phyloP scores from a whole-genome alignment of 2,329 filamentous ascomycete genomes.

The Colletotrichum shisoi region DNA sequence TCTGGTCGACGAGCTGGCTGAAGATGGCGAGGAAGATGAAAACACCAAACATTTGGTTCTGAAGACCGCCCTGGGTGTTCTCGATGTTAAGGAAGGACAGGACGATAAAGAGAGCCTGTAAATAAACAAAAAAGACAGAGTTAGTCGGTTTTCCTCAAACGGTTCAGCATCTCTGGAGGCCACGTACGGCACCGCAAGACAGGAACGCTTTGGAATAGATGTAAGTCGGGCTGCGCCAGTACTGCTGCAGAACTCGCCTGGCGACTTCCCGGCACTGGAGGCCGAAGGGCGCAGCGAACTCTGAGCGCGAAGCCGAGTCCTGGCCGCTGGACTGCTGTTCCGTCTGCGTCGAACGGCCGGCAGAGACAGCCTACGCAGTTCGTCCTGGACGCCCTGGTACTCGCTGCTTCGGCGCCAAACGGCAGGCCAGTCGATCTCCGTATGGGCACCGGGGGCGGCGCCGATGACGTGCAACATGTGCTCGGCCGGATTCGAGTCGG shows the following conservation, averaged over 20 bases:
- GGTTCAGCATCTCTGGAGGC: too few relatives aligned
- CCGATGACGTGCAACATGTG: slow-evolving; percentile 50
- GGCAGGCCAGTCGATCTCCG: slow-evolving; percentile 57
- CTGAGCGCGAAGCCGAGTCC: not conserved
- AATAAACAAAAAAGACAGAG: fast-evolving
- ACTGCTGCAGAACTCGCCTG: slow-evolving; percentile 75
- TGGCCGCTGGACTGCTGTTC: not conserved
- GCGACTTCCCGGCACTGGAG: slow-evolving; percentile 68
- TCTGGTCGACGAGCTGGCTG: slow-evolving; percentile 53
- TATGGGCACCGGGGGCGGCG: slow-evolving; percentile 54
- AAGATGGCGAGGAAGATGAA: slow-evolving; percentile 70
- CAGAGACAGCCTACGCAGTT: slow-evolving; percentile 12
- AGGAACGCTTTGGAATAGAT: slow-evolving; percentile 71
- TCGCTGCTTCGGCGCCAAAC: slow-evolving; percentile 57
- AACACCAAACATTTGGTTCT: slow-evolving; percentile 71
- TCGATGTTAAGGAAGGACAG: slow-evolving; percentile 68
- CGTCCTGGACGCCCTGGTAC: slow-evolving; percentile 39
- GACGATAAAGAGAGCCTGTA: slow-evolving; percentile 67
- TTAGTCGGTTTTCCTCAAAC: slow-evolving; percentile 41
- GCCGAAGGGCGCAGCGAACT: slow-evolving; percentile 71
- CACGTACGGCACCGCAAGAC: slow-evolving; percentile 49
- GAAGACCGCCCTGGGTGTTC: slow-evolving; percentile 66
- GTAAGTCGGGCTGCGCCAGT: slow-evolving; percentile 79
- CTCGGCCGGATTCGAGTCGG: slow-evolving; percentile 61
- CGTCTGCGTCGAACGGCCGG: too few relatives aligned